Base-by-base conservation (phyloP, 179 eudicot species). In the Silene coronaria region DNA sequence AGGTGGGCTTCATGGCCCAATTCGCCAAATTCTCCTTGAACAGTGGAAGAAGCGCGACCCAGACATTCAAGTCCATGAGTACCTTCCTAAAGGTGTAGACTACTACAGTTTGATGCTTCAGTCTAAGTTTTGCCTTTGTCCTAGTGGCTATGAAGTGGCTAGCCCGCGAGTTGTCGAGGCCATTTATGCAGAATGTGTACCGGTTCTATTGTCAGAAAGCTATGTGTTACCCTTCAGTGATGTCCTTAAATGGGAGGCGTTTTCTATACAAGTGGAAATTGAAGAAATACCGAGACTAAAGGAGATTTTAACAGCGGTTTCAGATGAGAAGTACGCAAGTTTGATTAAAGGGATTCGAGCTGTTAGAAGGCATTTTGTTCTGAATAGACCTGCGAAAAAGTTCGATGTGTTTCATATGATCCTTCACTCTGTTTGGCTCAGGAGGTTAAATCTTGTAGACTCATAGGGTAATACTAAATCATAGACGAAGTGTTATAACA, bases 71-170 rank as follows among this genome's bases (percentile, higher is more conserved):
- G 93, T 93, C 74, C 79, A 87, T 57, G 93, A 93, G 76, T 90
- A 93, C 89, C 92, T 93, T 19, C 97, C 92, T 12, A 80, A 88
- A 76, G 76, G 67, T 73, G 75, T 78, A 30, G 93, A 90, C 62
- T 93, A 93, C 86, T 84, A 84, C 78, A 57, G 80, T 8, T 28
- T 85, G 59, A 86, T 91, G 91, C 79, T 85, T 38, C 74, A 79
- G 27, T 87, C 92, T 30, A 86, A 80, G 84, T 93, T 78, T 57
- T 93, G 98, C 71, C 79, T 93, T 23, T 91, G 98, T 65, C 98
- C 98, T 0, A 91, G 98, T 62, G 98, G 98, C 2, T 73, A 93
- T 53, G 98, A 93, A 80, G 98, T 93, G 75, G 98, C 98, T 45
- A 91, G 96, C 59, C 97, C 98, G 5, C 84, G 98, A 75, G 80